Evolutionary conservation across 2,329 filamentous ascomycete genomes (phyloP).

Genomic region (Epichloe scottii): DNA sequence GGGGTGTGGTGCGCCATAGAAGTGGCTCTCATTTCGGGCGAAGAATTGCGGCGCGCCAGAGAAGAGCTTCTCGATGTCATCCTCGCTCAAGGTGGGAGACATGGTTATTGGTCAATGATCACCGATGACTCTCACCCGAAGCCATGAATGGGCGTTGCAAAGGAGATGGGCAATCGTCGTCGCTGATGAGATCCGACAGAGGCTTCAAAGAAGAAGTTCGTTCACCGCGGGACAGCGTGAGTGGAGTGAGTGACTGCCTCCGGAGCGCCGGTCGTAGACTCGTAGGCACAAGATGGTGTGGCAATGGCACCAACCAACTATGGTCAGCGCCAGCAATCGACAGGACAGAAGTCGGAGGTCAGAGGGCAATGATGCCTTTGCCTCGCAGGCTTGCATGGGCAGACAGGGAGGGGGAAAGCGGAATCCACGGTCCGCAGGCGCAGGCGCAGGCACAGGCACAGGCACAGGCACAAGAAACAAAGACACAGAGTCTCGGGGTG

Average conservation of each 20-base stretch:
- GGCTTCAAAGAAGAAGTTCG: not conserved
- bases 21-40: constrained; percentile 46
- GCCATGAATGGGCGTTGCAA: constrained; percentile 1
- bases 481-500: not conserved
- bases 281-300: not conserved
- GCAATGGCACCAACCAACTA: not conserved
- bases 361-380: not conserved
- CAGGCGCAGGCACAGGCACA: not conserved
- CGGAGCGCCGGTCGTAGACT: not conserved
- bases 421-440: not conserved
- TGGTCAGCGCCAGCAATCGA: not conserved
- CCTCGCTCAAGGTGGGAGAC: constrained; percentile 42
- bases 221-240: not conserved
- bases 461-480: not conserved
- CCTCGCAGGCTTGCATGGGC: not conserved
- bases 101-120: constrained; percentile 42
- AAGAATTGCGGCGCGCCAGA: constrained; percentile 66
- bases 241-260: not conserved
- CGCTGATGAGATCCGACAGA: not conserved
- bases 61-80: constrained; percentile 57
- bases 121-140: constrained; percentile 19
- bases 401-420: not conserved
- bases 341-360: not conserved
- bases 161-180: not conserved
- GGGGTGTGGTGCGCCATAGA: constrained; percentile 46